Percentiles rank a stretch among this genome's conserved stretches.
These are phyloP conservation scores for Suhomyces ambrosiae DNA, from an alignment of 1,139 yeast species.

Conservation along the genomic window DNA sequence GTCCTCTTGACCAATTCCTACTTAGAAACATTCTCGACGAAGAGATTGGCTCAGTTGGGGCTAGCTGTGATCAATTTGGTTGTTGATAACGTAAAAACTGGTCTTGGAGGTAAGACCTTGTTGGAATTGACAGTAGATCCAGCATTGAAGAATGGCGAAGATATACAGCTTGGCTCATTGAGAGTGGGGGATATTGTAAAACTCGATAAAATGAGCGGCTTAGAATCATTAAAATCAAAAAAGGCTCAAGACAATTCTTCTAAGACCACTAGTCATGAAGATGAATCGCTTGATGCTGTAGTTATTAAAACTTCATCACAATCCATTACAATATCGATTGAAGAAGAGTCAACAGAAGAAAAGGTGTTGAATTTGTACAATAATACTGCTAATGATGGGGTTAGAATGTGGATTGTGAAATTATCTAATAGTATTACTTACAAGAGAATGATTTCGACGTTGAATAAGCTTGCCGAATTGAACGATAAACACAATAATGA, in stretches of 20 bases:
- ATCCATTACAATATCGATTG: slow-evolving; percentile 55
- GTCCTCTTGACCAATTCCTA: slow-evolving; percentile 53
- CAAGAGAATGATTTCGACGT: slow-evolving; percentile 77
- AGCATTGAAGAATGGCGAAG: slow-evolving; percentile 41
- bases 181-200: slow-evolving; percentile 79
- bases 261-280: slow-evolving; percentile 17
- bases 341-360: slow-evolving; percentile 58
- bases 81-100: slow-evolving; percentile 65
- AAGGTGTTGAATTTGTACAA: slow-evolving; percentile 46
- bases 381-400: slow-evolving; percentile 39
- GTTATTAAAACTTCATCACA: slow-evolving; percentile 51
- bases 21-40: slow-evolving; percentile 57
- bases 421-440: slow-evolving; percentile 71
- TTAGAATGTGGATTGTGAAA: slow-evolving; percentile 63
- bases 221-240: slow-evolving; percentile 19
- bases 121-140: slow-evolving; percentile 68
- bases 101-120: slow-evolving; percentile 76
- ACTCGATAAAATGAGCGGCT: slow-evolving; percentile 39
- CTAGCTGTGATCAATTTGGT: slow-evolving; percentile 71
- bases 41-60: slow-evolving; percentile 67
- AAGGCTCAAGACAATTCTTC: slow-evolving; percentile 20
- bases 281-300: slow-evolving; percentile 57
- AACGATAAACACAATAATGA: slow-evolving; percentile 33
- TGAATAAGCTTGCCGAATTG: slow-evolving; percentile 65
- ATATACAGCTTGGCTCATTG: slow-evolving; percentile 57